phyloP scores from a whole-genome alignment of 352 stramenopile genomes.

The Globisporangium uncinulatum region DNA sequence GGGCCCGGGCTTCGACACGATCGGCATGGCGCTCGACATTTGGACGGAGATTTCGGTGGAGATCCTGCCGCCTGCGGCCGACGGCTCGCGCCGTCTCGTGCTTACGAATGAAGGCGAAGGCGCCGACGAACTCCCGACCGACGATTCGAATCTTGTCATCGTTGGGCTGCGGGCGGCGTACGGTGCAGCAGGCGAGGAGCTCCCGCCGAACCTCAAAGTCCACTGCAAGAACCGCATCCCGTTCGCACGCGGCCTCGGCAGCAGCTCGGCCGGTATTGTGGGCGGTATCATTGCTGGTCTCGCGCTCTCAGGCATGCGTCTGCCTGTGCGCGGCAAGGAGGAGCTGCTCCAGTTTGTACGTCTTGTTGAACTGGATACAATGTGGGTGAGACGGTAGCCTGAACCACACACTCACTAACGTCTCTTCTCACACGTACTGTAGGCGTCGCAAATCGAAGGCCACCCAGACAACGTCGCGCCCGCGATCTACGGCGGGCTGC shows the following conservation, averaged over 20 bases:
- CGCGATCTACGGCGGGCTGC: constrained; percentile 97
- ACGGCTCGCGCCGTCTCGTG: constrained; percentile 74
- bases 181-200: constrained; percentile 89
- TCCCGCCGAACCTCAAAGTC: constrained; percentile 93
- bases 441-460: constrained; percentile 95
- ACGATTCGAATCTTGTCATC: constrained; percentile 91
- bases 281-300: constrained; percentile 97
- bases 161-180: constrained; percentile 95
- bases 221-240: constrained; percentile 98
- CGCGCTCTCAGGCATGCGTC: constrained; percentile 93
- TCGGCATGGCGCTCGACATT: constrained; percentile 98
- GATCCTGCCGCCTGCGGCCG: constrained; percentile 41
- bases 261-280: constrained; percentile 97
- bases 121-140: constrained; percentile 86
- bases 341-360: constrained; percentile 92
- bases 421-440: not conserved
- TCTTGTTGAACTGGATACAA: not conserved
- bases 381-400: not conserved
- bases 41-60: constrained; percentile 98
- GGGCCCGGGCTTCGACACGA: constrained; percentile 97
- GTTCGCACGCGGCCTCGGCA: constrained; percentile 95
- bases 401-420: too few relatives aligned
- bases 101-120: constrained; percentile 97
- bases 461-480: constrained; percentile 99
- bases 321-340: constrained; percentile 87